Base-by-base conservation (phyloP, 108 stramenopile genomes). In the Pseudonitzschia multiseries region DNA sequence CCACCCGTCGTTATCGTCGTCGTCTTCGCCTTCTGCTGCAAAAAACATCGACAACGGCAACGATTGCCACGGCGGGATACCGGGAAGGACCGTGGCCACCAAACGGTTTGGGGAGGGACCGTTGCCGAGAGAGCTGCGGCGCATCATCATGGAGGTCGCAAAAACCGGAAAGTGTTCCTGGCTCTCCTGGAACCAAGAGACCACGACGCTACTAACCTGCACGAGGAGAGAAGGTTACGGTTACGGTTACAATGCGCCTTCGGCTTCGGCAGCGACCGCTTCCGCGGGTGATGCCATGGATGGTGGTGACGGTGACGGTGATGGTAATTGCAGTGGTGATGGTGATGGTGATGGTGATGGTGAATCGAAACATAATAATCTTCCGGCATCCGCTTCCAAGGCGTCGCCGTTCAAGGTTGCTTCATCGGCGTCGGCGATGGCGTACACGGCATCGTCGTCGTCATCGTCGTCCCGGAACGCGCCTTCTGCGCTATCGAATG, bases 141-240 rank as follows among this genome's bases (percentile, higher is more conserved):
- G 69, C 74, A 78, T 83, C 41, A 42, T 83, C 40, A 52, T 59
- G 21, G 73, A 74, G 43, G 82, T 83, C 8, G 82, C 82, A 6
- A 73, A 61, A 43, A 78, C 77, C 9, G 77, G 82, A 1, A 29
- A 48, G 9, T 83, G 82, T 63, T 65, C 64, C 4, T 83, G 77
- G 73, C 60, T 83, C 13, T 67, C 74, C 29, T 83, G 82, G 82
- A 59, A 76, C 57, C 66, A 68, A 44, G 71, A 61, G 20, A 44
- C 24, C 9, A 59, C 57, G 15, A 54, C 53, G 24, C 53, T 24
- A 21, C 12, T 13, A 13, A 15, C 8, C 24, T 50, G 48, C 20
- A 50, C 18, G 48, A 54, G 14, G 14, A 24, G 53, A 54, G 53
- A 3, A 13, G 53, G 53, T 44, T 12, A 60, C 60, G 24, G 41